Base-by-base conservation (phyloP, 2,329 filamentous ascomycete genomes). In the Passalora sequoiae region DNA sequence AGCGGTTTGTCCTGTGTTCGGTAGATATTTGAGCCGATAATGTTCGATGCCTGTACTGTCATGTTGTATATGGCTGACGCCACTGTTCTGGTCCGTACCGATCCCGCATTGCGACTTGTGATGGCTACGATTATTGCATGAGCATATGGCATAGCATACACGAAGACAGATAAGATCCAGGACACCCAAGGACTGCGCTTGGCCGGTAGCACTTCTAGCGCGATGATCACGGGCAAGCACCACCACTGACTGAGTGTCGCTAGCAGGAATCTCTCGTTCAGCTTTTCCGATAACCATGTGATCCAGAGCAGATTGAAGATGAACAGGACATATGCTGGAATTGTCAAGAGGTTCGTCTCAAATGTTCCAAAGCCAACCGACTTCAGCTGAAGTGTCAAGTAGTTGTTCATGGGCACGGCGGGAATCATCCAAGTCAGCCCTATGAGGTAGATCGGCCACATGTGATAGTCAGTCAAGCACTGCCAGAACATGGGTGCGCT, bases 51-150 rank as follows among this genome's bases (percentile, higher is more conserved):
- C 32, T 71, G 68, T 12, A 70, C 67, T 27, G 60, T 62, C 49
- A 44, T 48, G 55, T 83, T 83, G 62, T 83, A 83, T 9, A 78
- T 66, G 0, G 77, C 80, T 0, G 78, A 75, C 0, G 49, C 49
- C 2, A 85, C 77, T 1, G 80, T 78, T 5, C 80, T 68, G 6
- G 76, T 78, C 10, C 80, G 70, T 8, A 84, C 78, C 1, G 74
- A 71, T 49, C 81, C 80, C 3, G 78, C 75, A 55, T 84, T 84
- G 41, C 78, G 71, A 2, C 76, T 79, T 2, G 74, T 80, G 61
- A 78, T 75, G 0, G 73, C 78, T 0, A 82, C 79, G 2, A 80
- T 62, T 19, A 82, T 74, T 0, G 78, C 76, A 55, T 83, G 73
- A 37, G 68, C 62, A 38, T 69, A 71, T 0, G 67, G 68, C 38